Base-by-base conservation (phyloP, 495 filamentous ascomycete species). In the Xylaria nigripes region DNA sequence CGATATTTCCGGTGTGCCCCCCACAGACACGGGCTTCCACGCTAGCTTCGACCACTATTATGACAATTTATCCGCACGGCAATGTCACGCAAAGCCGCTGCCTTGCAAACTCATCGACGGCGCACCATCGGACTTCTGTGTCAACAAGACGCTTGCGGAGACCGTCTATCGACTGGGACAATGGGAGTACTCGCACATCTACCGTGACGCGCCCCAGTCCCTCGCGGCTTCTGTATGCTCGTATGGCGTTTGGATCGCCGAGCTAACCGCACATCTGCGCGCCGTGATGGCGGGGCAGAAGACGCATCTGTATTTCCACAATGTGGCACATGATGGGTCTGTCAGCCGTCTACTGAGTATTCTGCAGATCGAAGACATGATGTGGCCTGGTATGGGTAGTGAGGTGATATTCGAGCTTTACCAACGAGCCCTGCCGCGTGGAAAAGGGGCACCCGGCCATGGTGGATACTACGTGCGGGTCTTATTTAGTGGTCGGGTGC, bases 371-470 rank as follows among this genome's bases (percentile, higher is more conserved):
- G 79, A 84, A 34, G 59, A 67, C 36, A 88, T 87, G 84, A 79
- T 86, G 3, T 89, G 85, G 85, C 85, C 84, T 0, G 85, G 85
- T 0, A 85, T 88, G 82, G 85, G 85, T 0, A 69, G 73, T 8
- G 84, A 87, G 63, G 70, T 87, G 6, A 75, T 86, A 0, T 86
- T 89, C 61, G 85, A 89, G 69, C 40, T 86, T 10, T 85, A 81
- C 50, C 68, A 66, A 46, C 64, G 61, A 42, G 58, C 55, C 21
- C 43, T 3, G 43, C 13, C 22, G 34, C 24, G 15, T 40, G 22
- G 12, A 21, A n/a, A 43, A 5, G 36, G 36, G 12, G 16, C n/a
- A 6, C 36, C 24, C 18, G 22, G 43, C 10, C 21, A 12, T 6
- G 55, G 53, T 8, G 54, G 43, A 19, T 72, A 67, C 53, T 82